Evolutionary conservation across 2,329 filamentous ascomycete genomes (phyloP).

Genomic region (Botrytis cinerea): DNA sequence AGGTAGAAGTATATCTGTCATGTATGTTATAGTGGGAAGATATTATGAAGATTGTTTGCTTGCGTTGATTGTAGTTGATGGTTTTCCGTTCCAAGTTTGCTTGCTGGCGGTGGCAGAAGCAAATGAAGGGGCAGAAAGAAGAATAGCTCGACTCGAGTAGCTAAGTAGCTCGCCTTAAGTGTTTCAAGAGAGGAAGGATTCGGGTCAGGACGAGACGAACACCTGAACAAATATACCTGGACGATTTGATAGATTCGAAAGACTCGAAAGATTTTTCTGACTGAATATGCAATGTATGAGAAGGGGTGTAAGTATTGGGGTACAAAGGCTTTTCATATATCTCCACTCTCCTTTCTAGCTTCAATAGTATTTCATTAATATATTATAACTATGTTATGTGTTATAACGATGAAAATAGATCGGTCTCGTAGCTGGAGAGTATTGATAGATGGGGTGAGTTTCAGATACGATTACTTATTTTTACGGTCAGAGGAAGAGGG

Average conservation of each 20-base stretch:
- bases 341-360: not conserved
- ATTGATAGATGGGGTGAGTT: not conserved
- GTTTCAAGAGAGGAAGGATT: slow-evolving; percentile 1
- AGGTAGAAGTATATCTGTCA: not conserved
- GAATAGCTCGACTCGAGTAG: not conserved
- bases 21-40: not conserved
- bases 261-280: not conserved
- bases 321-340: slow-evolving; percentile 6
- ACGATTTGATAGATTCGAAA: not conserved
- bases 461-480: not conserved
- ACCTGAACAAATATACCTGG: slow-evolving; percentile 11
- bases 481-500: not conserved
- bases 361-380: not conserved
- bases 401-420: not conserved
- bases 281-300: not conserved
- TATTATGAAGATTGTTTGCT: not conserved
- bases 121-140: slow-evolving; percentile 20
- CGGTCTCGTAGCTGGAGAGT: not conserved
- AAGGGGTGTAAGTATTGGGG: not conserved
- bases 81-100: not conserved
- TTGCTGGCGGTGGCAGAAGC: not conserved
- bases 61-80: not conserved
- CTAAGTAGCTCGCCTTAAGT: not conserved
- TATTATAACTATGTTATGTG: not conserved
- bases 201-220: slow-evolving; percentile 1